Evolutionary conservation across 768 basidiomycete genomes (phyloP).

Genomic region (Hortiboletus campestris): DNA sequence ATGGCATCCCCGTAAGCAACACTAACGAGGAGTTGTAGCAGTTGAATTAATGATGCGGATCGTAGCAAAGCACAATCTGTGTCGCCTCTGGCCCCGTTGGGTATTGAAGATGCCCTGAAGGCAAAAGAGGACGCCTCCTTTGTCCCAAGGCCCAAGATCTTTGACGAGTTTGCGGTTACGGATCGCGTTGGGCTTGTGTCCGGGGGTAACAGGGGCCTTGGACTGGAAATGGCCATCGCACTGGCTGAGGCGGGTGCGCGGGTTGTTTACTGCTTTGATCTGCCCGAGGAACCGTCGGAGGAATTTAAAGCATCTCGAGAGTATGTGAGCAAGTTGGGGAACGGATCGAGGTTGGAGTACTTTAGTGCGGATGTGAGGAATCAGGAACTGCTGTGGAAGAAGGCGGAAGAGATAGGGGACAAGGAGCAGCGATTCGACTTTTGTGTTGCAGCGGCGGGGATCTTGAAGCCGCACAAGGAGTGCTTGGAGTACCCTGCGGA

Average conservation of each 20-base stretch:
- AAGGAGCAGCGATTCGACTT: conserved; percentile 71
- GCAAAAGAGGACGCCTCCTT: conserved; percentile 37
- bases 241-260: conserved; percentile 71
- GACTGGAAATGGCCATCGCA: conserved; percentile 80
- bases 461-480: conserved; percentile 56
- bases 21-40: neutral
- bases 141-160: conserved; percentile 46
- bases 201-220: conserved; percentile 67
- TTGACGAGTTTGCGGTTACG: conserved; percentile 56
- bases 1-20: conserved; percentile 16
- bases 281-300: conserved; percentile 51
- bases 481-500: conserved; percentile 65
- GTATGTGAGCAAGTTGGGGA: conserved; percentile 49
- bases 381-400: conserved; percentile 57
- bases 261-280: conserved; percentile 67
- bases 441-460: conserved; percentile 76
- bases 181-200: conserved; percentile 62
- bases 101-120: conserved; percentile 56
- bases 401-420: conserved; percentile 58
- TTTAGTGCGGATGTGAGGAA: conserved; percentile 62
- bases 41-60: neutral
- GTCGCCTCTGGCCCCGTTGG: conserved; percentile 60
- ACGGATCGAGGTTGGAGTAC: conserved; percentile 54
- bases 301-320: conserved; percentile 56
- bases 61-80: conserved; percentile 36